Percentiles rank a stretch among this genome's conserved stretches.
Conservation (phyloP, 1,139 yeast species). For the Saccharomycopsis crataegensis region DNA sequence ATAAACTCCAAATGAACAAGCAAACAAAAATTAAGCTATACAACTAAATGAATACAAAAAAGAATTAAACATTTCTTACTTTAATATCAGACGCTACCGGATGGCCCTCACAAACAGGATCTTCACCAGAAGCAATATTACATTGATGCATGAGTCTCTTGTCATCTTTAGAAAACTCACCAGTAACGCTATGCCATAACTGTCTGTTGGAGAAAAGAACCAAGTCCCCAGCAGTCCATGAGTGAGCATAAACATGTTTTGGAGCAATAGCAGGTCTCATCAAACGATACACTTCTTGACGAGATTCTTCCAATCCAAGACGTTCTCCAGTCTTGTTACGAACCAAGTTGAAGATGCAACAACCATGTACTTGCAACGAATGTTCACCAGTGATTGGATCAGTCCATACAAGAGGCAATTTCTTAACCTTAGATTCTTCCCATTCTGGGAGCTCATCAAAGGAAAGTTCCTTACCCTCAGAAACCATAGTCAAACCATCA, state of each 20-base stretch:
- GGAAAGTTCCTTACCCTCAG: conserved; percentile 64
- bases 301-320: conserved; percentile 60
- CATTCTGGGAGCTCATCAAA: conserved; percentile 68
- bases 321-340: conserved; percentile 46
- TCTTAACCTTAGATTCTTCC: conserved; percentile 71
- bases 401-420: conserved; percentile 83
- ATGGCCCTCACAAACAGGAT: conserved; percentile 40
- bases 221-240: conserved; percentile 76
- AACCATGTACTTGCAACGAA: conserved; percentile 80
- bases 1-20: neutral
- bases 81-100: conserved; percentile 3
- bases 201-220: conserved; percentile 83
- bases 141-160: conserved; percentile 88
- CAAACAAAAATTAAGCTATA: too few relatives aligned
- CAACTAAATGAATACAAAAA: too few relatives aligned
- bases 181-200: conserved; percentile 86
- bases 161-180: conserved; percentile 72
- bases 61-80: neutral
- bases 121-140: conserved; percentile 75
- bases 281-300: conserved; percentile 57
- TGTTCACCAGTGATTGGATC: conserved; percentile 81
- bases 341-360: conserved; percentile 67
- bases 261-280: conserved; percentile 88
- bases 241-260: conserved; percentile 64
- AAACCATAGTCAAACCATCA: conserved; percentile 79